Evolutionary conservation across 2,329 filamentous ascomycete genomes (phyloP), one percentile per base, ranked within the genome.

Genomic region (Scortechinia acanthostroma): DNA sequence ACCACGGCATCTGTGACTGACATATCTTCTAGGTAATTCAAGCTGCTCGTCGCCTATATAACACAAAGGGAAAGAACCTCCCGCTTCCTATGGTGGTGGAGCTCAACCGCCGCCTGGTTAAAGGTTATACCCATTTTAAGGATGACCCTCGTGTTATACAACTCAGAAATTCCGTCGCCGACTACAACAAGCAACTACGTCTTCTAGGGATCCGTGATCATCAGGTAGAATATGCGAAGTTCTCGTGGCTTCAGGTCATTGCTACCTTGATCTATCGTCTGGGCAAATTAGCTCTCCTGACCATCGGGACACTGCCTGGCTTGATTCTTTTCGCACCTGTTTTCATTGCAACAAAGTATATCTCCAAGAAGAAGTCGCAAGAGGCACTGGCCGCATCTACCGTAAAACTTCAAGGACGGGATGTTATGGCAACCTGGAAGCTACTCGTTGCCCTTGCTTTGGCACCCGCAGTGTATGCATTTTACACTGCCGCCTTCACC

Each of bases 361-460:
- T 94, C 58, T 93, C 87, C 47, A 77, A 79, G 46, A 80, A 81
- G 55, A 95, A 95, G 66, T 88, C 89, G 6, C 82, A 80, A 56
- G 85, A 90, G 63, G 90, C 90, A 2, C 71, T 95, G 47, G 89
- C 88, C 15, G 88, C 84, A 14, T 94, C 88, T 4, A 86, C 85
- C 1, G 90, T 95, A 61, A 95, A 95, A 66, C 80, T 95, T 46
- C 83, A 90, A 58, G 90, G 87, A 19, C 80, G 83, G 48, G 90
- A 95, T 61, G 90, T 95, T 45, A 90, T 95, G 73, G 88, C 89
- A 0, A 95, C 90, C 0, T 95, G 90, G 90, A 95, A 95, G 63
- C 77, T 95, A 16, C 75, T 95, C 23, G 88, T 95, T n/a, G 83
- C 89, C 5, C 74, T 94, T 60, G 88, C 86, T 1, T 77, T 95